phyloP scores from a whole-genome alignment of 805 yeast genomes.

The Candida maesae region DNA sequence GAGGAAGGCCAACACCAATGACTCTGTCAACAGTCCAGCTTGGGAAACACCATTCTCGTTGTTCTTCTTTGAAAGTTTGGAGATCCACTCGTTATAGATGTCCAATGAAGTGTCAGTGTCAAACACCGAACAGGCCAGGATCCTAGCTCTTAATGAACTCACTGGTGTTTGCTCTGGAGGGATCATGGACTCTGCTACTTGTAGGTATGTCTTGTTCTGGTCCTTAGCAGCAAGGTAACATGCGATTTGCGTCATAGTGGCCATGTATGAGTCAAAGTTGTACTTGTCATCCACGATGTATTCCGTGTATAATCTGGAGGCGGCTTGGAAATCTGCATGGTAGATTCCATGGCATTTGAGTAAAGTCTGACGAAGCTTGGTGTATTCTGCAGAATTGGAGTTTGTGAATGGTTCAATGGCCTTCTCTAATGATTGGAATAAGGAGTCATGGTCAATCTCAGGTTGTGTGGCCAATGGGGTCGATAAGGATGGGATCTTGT shows the following conservation, averaged over 20 bases:
- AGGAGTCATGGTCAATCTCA: slow-evolving; percentile 3
- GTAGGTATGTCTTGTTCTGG: slow-evolving; percentile 28
- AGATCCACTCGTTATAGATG: slow-evolving; percentile 44
- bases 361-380: slow-evolving; percentile 6
- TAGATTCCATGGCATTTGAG: slow-evolving; percentile 18
- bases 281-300: slow-evolving; percentile 37
- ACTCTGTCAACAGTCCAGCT: slow-evolving; percentile 43
- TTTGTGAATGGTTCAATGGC: slow-evolving; percentile 6
- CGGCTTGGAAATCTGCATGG: slow-evolving; percentile 8
- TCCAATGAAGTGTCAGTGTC: slow-evolving; percentile 38
- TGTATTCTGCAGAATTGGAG: background rate
- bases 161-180: slow-evolving; percentile 24
- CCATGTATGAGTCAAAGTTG: slow-evolving; percentile 39
- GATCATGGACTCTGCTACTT: slow-evolving; percentile 37
- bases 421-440: slow-evolving; percentile 2
- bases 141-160: slow-evolving; percentile 36
- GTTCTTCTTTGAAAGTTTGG: slow-evolving; percentile 32
- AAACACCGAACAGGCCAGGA: slow-evolving; percentile 39
- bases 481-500: slow-evolving; percentile 1
- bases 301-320: slow-evolving; percentile 26
- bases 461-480: background rate
- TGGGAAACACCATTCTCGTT: slow-evolving; percentile 35
- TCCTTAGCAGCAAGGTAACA: slow-evolving; percentile 38
- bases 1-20: slow-evolving; percentile 41
- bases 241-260: slow-evolving; percentile 37